Percentiles rank a stretch among this genome's conserved stretches.
Evolutionary conservation across 257 asterid genomes (phyloP).

Genomic region (Thymus mandschuricus): DNA sequence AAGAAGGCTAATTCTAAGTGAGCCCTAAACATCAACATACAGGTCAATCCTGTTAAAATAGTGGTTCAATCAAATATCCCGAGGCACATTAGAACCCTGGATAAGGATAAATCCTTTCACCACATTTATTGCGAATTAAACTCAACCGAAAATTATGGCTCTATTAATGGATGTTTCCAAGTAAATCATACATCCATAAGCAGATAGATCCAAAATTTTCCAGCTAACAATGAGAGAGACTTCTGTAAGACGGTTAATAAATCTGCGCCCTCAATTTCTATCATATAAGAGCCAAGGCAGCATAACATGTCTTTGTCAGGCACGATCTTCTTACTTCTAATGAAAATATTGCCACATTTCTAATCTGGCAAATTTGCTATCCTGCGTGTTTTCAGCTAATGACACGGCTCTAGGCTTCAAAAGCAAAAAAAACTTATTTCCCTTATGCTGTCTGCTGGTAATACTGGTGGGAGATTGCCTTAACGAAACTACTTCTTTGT

Average conservation of each 20-base stretch:
- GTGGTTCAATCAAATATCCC: conserved; percentile 12
- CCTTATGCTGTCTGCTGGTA: not conserved
- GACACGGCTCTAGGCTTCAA: conserved; percentile 20
- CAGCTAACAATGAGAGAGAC: conserved; percentile 9
- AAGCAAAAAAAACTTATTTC: conserved; percentile 1
- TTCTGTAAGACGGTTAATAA: not conserved
- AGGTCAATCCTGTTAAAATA: not conserved
- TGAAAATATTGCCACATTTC: not conserved
- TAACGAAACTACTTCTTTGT: not conserved
- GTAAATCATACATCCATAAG: conserved; percentile 1
- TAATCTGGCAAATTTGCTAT: not conserved
- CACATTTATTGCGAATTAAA: conserved; percentile 1
- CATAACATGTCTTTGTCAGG: not conserved
- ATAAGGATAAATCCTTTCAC: conserved; percentile 1
- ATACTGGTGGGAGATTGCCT: not conserved
- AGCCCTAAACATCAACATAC: not conserved
- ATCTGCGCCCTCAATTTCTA: not conserved
- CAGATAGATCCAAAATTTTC: not conserved
- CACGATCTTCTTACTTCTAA: not conserved
- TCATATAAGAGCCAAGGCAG: not conserved
- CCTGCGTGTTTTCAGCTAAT: not conserved
- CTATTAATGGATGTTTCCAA: conserved; percentile 25
- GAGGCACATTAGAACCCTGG: conserved; percentile 6
- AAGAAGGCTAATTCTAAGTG: not conserved
- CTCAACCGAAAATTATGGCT: conserved; percentile 29